These are phyloP conservation scores for Arctium minus DNA, from an alignment of 129 eudicot genomes.

Conservation along the genomic window DNA sequence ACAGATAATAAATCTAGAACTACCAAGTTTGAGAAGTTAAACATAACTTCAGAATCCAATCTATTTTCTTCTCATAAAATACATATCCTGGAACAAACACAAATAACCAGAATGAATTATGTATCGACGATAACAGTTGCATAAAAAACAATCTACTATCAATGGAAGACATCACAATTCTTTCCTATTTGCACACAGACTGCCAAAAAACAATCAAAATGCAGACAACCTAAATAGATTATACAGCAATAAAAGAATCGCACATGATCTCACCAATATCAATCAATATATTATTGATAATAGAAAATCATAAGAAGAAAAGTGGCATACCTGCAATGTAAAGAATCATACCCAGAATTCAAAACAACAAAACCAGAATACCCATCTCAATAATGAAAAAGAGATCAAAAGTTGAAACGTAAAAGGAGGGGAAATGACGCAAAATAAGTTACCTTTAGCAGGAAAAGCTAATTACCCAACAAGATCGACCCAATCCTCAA, in stretches of 20 bases:
- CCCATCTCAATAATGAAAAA: not conserved
- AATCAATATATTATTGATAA: not conserved
- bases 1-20: not conserved
- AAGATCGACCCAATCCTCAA: slow-evolving; percentile 10
- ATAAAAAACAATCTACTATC: not conserved
- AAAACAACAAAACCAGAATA: not conserved
- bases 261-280: not conserved
- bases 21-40: not conserved
- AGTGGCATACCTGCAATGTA: not conserved
- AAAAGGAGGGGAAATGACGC: not conserved
- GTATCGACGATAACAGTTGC: not conserved
- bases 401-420: not conserved
- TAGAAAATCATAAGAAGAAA: not conserved
- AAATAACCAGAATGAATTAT: not conserved
- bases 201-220: not conserved
- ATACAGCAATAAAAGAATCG: not conserved
- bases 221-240: not conserved
- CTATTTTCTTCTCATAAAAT: not conserved
- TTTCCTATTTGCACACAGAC: slow-evolving; percentile 8
- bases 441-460: slow-evolving; percentile 20
- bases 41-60: not conserved
- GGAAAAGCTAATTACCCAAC: not conserved
- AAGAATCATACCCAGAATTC: slow-evolving; percentile 1
- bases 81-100: not conserved
- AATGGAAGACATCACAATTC: not conserved